Evolutionary conservation across 2,329 filamentous ascomycete species (phyloP).

Genomic region (Fusarium sp.): DNA sequence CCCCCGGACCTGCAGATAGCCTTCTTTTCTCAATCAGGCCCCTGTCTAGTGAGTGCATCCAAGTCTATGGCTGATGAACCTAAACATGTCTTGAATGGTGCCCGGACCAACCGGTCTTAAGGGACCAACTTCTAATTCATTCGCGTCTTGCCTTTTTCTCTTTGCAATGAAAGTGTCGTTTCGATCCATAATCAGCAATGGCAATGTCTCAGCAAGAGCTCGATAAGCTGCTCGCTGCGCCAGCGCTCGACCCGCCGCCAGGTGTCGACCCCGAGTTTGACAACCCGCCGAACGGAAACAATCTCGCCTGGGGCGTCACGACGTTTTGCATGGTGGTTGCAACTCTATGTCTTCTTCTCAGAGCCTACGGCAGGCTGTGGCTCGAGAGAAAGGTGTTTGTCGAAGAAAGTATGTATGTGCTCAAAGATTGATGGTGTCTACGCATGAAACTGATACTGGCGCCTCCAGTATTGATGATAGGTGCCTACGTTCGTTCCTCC

Average conservation of each 20-base stretch:
- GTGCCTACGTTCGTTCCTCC: conserved; percentile 11
- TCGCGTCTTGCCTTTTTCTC: neutral
- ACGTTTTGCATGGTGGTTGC: conserved; percentile 15
- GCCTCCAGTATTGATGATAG: neutral
- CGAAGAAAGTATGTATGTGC: too few relatives aligned
- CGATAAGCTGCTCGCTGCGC: conserved; percentile 10
- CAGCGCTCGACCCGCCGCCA: conserved; percentile 11
- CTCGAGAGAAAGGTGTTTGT: too few relatives aligned
- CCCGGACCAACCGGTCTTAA: neutral
- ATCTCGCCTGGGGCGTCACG: conserved; percentile 9
- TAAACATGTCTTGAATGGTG: neutral
- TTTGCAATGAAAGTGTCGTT: neutral
- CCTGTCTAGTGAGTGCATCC: neutral
- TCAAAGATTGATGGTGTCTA: too few relatives aligned
- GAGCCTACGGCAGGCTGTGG: conserved; percentile 6
- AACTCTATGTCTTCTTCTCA: conserved; percentile 13
- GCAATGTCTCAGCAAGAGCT: conserved; percentile 1
- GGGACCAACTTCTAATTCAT: neutral
- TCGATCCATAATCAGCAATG: neutral
- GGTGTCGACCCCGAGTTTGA: conserved; percentile 21
- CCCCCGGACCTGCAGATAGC: neutral
- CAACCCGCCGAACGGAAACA: conserved; percentile 19
- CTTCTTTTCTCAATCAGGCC: neutral
- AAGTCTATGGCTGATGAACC: neutral
- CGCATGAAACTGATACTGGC: neutral